Conservation (phyloP, 768 basidiomycete species). For the Hypholoma sublateritium region DNA sequence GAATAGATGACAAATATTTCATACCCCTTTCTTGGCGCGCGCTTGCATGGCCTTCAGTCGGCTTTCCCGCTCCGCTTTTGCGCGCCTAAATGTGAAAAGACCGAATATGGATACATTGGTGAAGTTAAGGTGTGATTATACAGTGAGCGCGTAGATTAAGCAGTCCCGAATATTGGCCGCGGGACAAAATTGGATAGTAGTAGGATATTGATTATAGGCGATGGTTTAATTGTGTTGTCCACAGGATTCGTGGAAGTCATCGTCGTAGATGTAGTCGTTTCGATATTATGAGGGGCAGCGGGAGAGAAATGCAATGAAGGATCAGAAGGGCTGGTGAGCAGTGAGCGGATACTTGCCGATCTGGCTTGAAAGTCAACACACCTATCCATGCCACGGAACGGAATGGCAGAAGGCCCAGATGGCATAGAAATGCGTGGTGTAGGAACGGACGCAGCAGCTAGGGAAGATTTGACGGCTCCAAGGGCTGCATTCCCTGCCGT, state of each 20-base stretch:
- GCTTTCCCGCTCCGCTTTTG: slow-evolving; percentile 74
- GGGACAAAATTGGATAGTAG: slow-evolving; percentile 59
- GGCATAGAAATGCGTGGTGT: slow-evolving; percentile 13
- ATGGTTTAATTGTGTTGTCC: slow-evolving; percentile 34
- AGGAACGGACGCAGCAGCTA: slow-evolving; percentile 24
- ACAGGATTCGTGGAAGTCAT: slow-evolving; percentile 19
- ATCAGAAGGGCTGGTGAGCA: slow-evolving; percentile 51
- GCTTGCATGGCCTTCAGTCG: slow-evolving; percentile 67
- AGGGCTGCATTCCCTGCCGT: slow-evolving; percentile 26
- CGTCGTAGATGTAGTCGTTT: slow-evolving; percentile 7
- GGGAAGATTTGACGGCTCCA: slow-evolving; percentile 34
- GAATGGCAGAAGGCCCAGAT: slow-evolving; percentile 19
- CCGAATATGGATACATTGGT: slow-evolving; percentile 20
- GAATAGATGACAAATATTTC: slow-evolving; percentile 23
- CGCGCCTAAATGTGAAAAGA: slow-evolving; percentile 52
- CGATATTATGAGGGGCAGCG: slow-evolving; percentile 8
- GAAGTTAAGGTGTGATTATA: slow-evolving; percentile 16
- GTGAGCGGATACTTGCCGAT: slow-evolving; percentile 58
- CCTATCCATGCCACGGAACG: slow-evolving; percentile 62
- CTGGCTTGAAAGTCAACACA: slow-evolving; percentile 40
- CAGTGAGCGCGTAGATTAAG: slow-evolving; percentile 42
- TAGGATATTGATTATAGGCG: slow-evolving; percentile 35
- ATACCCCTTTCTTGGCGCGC: slow-evolving; percentile 74
- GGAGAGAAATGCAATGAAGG: slow-evolving; percentile 20
- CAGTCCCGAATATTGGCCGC: slow-evolving; percentile 63